phyloP scores from a whole-genome alignment of 2,329 filamentous ascomycete species.

The Magnaporthiopsis rhizophila region DNA sequence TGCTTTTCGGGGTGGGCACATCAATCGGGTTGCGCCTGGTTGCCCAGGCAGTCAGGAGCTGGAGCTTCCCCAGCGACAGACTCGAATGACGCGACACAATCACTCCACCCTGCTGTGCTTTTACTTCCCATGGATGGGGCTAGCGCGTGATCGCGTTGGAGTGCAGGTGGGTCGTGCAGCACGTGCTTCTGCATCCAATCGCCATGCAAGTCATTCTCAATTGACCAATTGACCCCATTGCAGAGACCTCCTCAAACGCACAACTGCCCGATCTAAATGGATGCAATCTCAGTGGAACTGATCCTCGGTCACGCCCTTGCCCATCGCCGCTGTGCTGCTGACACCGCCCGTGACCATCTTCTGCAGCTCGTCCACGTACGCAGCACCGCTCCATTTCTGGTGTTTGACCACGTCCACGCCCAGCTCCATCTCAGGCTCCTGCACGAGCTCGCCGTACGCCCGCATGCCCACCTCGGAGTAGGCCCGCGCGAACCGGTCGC shows the following conservation, averaged over 20 bases:
- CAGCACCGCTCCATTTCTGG: conserved; percentile 97
- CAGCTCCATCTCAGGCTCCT: conserved; percentile 91
- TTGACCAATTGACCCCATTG: background rate
- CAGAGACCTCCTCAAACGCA: no score
- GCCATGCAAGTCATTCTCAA: background rate
- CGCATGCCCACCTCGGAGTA: conserved; percentile 83
- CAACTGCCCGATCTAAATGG: background rate
- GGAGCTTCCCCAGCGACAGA: background rate
- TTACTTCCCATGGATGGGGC: background rate
- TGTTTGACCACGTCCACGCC: conserved; percentile 94
- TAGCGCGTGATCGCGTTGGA: background rate
- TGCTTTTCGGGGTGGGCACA: background rate
- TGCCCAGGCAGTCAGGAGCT: background rate
- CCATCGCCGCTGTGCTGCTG: conserved; percentile 90
- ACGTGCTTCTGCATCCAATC: background rate
- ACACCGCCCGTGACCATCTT: conserved; percentile 97
- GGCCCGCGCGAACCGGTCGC: conserved; percentile 77
- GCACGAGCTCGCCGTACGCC: conserved; percentile 92
- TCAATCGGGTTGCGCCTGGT: background rate
- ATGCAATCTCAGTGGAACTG: conserved; percentile 61
- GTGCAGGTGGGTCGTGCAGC: background rate
- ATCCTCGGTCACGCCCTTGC: conserved; percentile 94
- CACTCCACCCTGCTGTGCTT: background rate
- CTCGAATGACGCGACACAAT: background rate
- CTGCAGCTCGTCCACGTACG: conserved; percentile 87